These are phyloP conservation scores for Hymenoscyphus linearis DNA, from an alignment of 2,329 filamentous ascomycete genomes.

Conservation along the genomic window DNA sequence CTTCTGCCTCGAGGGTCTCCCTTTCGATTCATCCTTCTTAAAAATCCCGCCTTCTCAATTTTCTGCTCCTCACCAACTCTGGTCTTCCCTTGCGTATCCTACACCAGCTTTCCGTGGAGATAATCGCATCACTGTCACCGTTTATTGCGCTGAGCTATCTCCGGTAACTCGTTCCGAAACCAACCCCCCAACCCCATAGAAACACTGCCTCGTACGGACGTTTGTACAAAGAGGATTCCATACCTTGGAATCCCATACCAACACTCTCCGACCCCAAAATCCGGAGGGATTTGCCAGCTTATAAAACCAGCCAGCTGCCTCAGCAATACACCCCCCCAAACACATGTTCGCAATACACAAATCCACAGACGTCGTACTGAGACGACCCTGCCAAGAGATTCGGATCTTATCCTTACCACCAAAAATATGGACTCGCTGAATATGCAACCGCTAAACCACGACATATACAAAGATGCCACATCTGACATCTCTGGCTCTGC, in stretches of 20 bases:
- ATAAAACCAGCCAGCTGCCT: not conserved
- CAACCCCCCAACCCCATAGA: not conserved
- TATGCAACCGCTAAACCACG: constrained; percentile 8
- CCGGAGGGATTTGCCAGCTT: not conserved
- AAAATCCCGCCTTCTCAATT: too few species aligned
- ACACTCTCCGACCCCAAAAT: not conserved
- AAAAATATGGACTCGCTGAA: not conserved
- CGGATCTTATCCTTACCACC: not conserved
- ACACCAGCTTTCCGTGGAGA: not conserved
- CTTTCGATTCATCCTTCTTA: too few species aligned
- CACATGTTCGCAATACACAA: not conserved
- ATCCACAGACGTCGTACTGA: not conserved
- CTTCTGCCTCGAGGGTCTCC: too few species aligned
- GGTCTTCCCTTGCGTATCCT: too few species aligned
- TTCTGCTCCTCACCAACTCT: too few species aligned
- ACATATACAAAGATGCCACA: constrained; percentile 6
- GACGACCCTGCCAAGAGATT: not conserved
- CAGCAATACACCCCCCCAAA: not conserved
- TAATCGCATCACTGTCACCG: not conserved
- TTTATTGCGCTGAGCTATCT: not conserved
- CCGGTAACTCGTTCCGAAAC: not conserved
- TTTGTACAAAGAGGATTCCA: not conserved
- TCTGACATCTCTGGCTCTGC: not conserved
- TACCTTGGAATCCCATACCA: not conserved
- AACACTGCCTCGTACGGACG: not conserved